Conservation (phyloP, 768 basidiomycete species). For the Lactifluus volemus region DNA sequence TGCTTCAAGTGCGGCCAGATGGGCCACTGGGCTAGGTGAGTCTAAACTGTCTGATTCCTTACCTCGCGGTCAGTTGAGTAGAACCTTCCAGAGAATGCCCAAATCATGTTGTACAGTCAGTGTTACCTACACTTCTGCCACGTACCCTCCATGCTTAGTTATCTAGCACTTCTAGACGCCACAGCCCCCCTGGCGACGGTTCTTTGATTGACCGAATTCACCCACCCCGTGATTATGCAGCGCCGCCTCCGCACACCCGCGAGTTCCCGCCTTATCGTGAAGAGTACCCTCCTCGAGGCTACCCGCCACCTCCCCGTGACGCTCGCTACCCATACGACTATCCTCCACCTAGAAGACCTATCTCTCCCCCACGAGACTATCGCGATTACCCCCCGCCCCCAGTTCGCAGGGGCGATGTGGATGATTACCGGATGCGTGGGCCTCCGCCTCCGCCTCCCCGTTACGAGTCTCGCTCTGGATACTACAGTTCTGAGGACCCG, state of each 20-base stretch:
- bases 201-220: constrained; percentile 53
- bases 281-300: constrained; percentile 40
- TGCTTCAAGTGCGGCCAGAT: constrained; percentile 82
- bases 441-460: constrained; percentile 40
- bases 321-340: constrained; percentile 51
- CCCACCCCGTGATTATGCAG: constrained; percentile 41
- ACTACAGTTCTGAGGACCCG: constrained; percentile 36
- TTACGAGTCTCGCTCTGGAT: constrained; percentile 41
- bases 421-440: constrained; percentile 59
- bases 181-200: constrained; percentile 34
- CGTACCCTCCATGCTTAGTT: constrained; percentile 25
- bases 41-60: constrained; percentile 7
- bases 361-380: constrained; percentile 56
- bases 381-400: constrained; percentile 51
- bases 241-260: constrained; percentile 32
- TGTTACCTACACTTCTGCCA: constrained; percentile 13
- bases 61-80: constrained; percentile 1
- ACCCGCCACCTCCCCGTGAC: constrained; percentile 40
- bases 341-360: constrained; percentile 43
- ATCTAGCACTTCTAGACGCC: constrained; percentile 30
- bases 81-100: constrained; percentile 58
- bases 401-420: constrained; percentile 49
- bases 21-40: constrained; percentile 86
- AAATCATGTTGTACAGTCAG: constrained; percentile 44
- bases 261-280: constrained; percentile 41